Base-by-base conservation (phyloP, 2,329 filamentous ascomycete genomes). In the Nothophaeocryptopus gaeumannii region DNA sequence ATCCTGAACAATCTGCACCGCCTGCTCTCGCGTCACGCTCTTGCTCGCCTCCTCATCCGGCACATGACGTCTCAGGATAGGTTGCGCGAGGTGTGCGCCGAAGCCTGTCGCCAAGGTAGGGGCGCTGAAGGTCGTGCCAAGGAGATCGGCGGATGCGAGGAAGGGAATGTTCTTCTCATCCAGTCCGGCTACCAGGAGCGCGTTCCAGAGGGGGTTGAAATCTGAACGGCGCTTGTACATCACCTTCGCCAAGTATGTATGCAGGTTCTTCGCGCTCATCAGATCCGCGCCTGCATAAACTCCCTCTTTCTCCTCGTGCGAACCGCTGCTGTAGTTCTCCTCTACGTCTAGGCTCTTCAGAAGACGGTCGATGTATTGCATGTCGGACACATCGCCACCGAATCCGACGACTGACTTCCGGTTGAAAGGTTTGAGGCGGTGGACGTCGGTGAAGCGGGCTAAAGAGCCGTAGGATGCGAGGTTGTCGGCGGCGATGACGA, bases 161-260 rank as follows among this genome's bases (percentile, higher is more conserved):
- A 96, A 99, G 16, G 93, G 92, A 71, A 85, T 82, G 61, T 79
- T 79, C 46, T 85, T 78, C 60, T 85, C 85, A 71, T 95, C 89
- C 50, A 97, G 79, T 20, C 93, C 93, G 44, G 87, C 92, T 45
- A 99, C 88, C 38, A 99, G 82, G 54, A 99, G 76, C 68, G 91
- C 86, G 76, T 97, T 99, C 93, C 93, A 99, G 55, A 99, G 81
- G 9, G 93, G 93, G 76, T 99, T 89, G 79, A 99, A 95, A 69
- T 96, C 88, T 67, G 86, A 89, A 65, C 93, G 89, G 61, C 93
- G 89, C 74, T 86, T 85, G 81, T 99, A 99, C 72, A 99, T 84
- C 60, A 97, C 86, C 78, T 97, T 96, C 65, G 88, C 81, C 51
- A 99, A 84, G 75, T 97, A 99, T 71, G 88, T 95, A 80, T 97